phyloP scores from a whole-genome alignment of 345 rosid species.

The Luvunga scandens region DNA sequence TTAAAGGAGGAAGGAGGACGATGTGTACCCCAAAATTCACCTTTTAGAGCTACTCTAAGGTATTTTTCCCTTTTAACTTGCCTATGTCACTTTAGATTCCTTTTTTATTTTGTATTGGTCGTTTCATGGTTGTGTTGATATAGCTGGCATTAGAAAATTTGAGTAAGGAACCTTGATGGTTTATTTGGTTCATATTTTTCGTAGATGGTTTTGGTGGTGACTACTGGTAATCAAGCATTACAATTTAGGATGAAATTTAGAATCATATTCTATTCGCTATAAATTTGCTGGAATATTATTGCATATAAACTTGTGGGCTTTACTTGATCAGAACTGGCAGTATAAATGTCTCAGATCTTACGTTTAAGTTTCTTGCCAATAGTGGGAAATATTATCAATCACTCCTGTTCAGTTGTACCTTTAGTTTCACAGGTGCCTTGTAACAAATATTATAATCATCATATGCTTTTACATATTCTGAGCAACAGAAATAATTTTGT shows the following conservation, averaged over 20 bases:
- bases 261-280: background rate
- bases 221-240: background rate
- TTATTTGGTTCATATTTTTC: background rate
- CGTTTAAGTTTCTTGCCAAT: background rate
- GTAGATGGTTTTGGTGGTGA: background rate
- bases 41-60: constrained; percentile 32
- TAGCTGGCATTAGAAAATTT: background rate
- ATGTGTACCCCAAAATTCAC: constrained; percentile 17
- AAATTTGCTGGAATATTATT: background rate
- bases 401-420: background rate
- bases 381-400: background rate
- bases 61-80: constrained; percentile 7
- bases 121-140: background rate
- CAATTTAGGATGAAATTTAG: background rate
- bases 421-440: background rate
- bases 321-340: background rate
- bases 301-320: background rate
- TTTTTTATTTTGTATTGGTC: background rate
- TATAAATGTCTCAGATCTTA: background rate
- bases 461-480: background rate
- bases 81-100: background rate
- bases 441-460: background rate
- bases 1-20: constrained; percentile 22
- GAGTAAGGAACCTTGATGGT: background rate
- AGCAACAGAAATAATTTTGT: background rate